Evolutionary conservation across 225 moss, liverwort and hornwort genomes (phyloP).

Genomic region (Polytrichum formosum): DNA sequence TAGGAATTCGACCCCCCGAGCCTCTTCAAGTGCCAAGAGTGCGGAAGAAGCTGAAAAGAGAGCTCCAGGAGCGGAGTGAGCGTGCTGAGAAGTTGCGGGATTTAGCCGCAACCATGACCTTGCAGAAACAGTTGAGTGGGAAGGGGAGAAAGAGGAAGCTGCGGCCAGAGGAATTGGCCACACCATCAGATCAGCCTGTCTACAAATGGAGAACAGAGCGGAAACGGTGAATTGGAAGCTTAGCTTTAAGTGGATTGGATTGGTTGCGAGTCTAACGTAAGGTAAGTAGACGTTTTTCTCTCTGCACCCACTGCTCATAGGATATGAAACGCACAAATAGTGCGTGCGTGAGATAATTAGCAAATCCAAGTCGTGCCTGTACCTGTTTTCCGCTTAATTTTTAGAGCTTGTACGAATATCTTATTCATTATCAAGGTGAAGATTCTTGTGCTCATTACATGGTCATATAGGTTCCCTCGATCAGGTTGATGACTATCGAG

Average conservation of each 20-base stretch:
- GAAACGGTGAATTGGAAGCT: slow-evolving; percentile 33
- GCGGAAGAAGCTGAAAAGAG: slow-evolving; percentile 44
- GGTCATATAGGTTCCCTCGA: no score
- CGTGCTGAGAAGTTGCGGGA: slow-evolving; percentile 67
- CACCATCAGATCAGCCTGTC: slow-evolving; percentile 35
- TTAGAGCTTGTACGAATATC: no score
- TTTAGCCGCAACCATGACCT: slow-evolving; percentile 51
- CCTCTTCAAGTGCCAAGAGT: slow-evolving; percentile 24
- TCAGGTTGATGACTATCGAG: no score
- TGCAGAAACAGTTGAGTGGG: slow-evolving; percentile 80
- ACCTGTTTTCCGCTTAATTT: no score
- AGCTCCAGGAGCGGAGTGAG: slow-evolving; percentile 64
- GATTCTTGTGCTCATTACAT: no score
- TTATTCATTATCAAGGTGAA: no score
- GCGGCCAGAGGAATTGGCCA: slow-evolving; percentile 25
- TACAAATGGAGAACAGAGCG: slow-evolving; percentile 71
- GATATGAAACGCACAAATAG: no score
- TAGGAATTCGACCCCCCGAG: slow-evolving; percentile 24
- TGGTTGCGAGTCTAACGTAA: background rate
- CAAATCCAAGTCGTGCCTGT: no score
- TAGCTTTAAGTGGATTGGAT: background rate
- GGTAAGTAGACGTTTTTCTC: background rate
- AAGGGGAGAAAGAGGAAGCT: slow-evolving; percentile 85
- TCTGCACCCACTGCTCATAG: no score
- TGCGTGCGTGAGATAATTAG: no score